These are phyloP conservation scores for Zarea fungicola DNA, from an alignment of 2,329 filamentous ascomycete species.

Conservation along the genomic window DNA sequence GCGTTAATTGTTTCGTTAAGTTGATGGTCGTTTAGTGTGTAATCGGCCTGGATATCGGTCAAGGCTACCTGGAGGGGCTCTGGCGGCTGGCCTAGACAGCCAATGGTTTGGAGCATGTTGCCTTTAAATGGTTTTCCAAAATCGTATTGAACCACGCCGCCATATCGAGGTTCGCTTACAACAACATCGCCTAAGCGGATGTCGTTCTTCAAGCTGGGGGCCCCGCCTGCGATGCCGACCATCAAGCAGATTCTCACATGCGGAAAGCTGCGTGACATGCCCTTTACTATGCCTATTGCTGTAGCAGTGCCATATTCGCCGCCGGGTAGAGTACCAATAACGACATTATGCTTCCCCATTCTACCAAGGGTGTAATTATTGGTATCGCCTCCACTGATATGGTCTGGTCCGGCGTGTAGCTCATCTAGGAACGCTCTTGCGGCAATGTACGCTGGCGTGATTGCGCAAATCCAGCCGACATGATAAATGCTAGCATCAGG, in stretches of 20 bases:
- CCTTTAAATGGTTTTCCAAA: not conserved
- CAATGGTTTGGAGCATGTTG: not conserved
- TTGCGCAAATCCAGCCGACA: constrained; percentile 41
- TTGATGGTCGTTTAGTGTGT: not conserved
- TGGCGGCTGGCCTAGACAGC: not conserved
- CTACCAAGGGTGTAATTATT: constrained; percentile 27
- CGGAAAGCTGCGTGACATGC: constrained; percentile 26
- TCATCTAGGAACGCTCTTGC: constrained; percentile 25
- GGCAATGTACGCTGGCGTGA: constrained; percentile 31
- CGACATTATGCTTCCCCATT: constrained; percentile 30
- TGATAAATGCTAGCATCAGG: constrained; percentile 24
- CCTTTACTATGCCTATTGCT: constrained; percentile 23
- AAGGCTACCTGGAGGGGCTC: not conserved
- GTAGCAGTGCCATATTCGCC: constrained; percentile 23
- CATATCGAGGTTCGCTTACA: constrained; percentile 12
- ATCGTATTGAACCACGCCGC: not conserved
- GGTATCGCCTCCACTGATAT: not conserved
- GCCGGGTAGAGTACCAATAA: constrained; percentile 25
- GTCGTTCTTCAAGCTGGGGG: constrained; percentile 25
- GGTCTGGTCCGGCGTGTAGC: not conserved
- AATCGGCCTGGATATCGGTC: not conserved
- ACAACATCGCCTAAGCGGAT: constrained; percentile 24
- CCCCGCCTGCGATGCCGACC: constrained; percentile 31
- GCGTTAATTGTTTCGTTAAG: not conserved
- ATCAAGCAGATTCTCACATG: constrained; percentile 26